These are phyloP conservation scores for Sporothrix brasiliensis DNA, from an alignment of 2,329 filamentous ascomycete species.

Conservation along the genomic window DNA sequence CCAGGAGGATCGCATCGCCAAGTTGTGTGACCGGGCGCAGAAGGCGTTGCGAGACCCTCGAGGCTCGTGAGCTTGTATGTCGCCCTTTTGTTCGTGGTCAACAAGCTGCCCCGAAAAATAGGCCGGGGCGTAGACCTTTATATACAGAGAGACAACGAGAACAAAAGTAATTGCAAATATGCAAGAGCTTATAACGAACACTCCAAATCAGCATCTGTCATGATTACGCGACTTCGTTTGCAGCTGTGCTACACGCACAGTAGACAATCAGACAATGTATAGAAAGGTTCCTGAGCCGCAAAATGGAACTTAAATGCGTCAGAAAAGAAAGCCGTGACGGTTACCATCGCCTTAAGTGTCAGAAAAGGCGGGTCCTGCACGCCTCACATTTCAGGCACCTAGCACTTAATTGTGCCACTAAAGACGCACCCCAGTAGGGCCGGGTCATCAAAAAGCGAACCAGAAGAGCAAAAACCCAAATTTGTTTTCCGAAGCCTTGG, in stretches of 20 bases:
- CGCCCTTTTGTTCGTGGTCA: not conserved
- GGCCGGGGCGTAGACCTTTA: not conserved
- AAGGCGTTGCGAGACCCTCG: conserved; percentile 41
- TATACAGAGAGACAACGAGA: not conserved
- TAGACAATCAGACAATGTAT: no score
- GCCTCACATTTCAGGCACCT: conserved; percentile 31
- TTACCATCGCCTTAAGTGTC: conserved; percentile 19
- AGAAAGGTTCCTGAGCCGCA: no score
- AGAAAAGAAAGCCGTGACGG: not conserved
- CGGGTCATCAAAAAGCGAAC: conserved; percentile 33
- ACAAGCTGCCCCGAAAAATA: not conserved
- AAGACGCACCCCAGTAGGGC: conserved; percentile 15
- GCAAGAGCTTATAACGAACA: no score
- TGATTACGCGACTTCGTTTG: no score
- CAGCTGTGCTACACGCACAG: no score
- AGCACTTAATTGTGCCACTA: not conserved
- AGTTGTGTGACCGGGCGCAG: conserved; percentile 51
- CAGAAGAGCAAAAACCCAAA: conserved; percentile 9
- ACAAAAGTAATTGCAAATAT: not conserved
- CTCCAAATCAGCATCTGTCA: no score
- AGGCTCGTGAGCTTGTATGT: not conserved
- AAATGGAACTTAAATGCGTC: no score
- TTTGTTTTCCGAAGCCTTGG: not conserved
- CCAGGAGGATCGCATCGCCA: conserved; percentile 53
- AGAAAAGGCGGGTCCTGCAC: not conserved